A percentile compares a stretch with the other conserved stretches of the same genome.
Evolutionary conservation across 805 yeast species (phyloP).

Genomic region (Cyberlindnera xylosilytica): DNA sequence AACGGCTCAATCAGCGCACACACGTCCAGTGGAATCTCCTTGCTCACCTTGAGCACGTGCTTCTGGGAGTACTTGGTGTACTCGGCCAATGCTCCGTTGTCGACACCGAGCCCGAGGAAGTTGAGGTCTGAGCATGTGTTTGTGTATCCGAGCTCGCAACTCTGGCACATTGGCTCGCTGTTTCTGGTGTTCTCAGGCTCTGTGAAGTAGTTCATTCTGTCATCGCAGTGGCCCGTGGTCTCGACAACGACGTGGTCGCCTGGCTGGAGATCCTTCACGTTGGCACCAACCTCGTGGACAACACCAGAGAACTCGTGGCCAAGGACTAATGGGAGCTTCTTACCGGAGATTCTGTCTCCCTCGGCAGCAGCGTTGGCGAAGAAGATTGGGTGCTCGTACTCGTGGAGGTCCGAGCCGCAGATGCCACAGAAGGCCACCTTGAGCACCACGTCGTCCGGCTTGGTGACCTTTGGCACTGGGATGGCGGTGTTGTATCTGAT

Average conservation of each 20-base stretch:
- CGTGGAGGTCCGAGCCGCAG: slow-evolving; percentile 62
- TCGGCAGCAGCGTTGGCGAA: slow-evolving; percentile 45
- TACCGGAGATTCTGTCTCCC: slow-evolving; percentile 28
- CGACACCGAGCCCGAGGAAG: slow-evolving; percentile 48
- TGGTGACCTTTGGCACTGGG: slow-evolving; percentile 34
- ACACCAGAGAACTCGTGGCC: slow-evolving; percentile 64
- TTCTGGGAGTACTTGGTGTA: slow-evolving; percentile 37
- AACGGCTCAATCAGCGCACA: slow-evolving; percentile 59
- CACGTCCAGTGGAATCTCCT: slow-evolving; percentile 44
- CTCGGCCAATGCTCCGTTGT: slow-evolving; percentile 46
- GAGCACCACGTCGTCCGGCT: slow-evolving; percentile 41
- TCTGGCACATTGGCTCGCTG: slow-evolving; percentile 34
- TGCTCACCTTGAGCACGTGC: slow-evolving; percentile 39
- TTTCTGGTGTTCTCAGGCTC: slow-evolving; percentile 19
- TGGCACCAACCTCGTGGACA: slow-evolving; percentile 49
- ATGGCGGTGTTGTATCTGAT: slow-evolving; percentile 32
- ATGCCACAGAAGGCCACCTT: slow-evolving; percentile 50
- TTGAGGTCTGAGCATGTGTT: slow-evolving; percentile 44
- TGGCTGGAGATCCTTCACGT: slow-evolving; percentile 44
- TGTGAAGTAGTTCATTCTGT: slow-evolving; percentile 31
- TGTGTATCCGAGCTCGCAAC: slow-evolving; percentile 41
- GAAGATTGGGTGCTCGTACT: slow-evolving; percentile 58
- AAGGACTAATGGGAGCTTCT: slow-evolving; percentile 52
- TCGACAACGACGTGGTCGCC: slow-evolving; percentile 60
- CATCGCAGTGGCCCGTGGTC: slow-evolving; percentile 43